A percentile compares a stretch with the other conserved stretches of the same genome.
phyloP scores from a whole-genome alignment of 176 grass and related monocot genomes.

The Carex parvula region DNA sequence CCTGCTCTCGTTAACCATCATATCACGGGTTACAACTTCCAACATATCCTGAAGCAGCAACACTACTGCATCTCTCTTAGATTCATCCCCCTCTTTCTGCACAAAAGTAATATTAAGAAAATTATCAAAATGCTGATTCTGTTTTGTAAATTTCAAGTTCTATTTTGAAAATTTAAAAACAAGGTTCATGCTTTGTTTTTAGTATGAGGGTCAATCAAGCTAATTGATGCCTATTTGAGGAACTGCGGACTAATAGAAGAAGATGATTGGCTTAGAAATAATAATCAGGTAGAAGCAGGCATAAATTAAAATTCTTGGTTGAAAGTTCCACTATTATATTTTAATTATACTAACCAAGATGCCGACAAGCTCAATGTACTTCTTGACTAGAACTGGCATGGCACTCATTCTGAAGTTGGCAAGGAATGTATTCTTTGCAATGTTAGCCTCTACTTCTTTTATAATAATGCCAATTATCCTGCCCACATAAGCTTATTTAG shows the following conservation, averaged over 20 bases:
- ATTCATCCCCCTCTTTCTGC: slow-evolving; percentile 83
- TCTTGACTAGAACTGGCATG: slow-evolving; percentile 70
- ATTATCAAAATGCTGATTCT: not conserved
- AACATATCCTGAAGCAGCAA: slow-evolving; percentile 96
- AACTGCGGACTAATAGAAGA: not conserved
- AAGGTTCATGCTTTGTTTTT: not conserved
- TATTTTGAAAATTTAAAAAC: not conserved
- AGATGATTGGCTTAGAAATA: not conserved
- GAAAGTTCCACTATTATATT: not conserved
- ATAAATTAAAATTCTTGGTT: not conserved
- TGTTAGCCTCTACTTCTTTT: slow-evolving; percentile 90
- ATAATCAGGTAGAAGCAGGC: slow-evolving; percentile 13
- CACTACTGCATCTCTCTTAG: slow-evolving; percentile 69
- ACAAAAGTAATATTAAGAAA: slow-evolving; percentile 32
- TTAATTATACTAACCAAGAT: slow-evolving; percentile 61
- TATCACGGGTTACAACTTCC: slow-evolving; percentile 88
- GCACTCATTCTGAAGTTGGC: slow-evolving; percentile 91
- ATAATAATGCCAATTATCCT: slow-evolving; percentile 96
- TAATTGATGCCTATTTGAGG: not conserved
- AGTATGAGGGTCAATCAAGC: not conserved
- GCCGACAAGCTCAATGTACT: slow-evolving; percentile 86
- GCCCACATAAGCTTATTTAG: slow-evolving; percentile 27
- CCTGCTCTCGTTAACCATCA: slow-evolving; percentile 97
- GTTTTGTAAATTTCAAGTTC: not conserved
- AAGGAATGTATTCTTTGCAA: slow-evolving; percentile 80